Evolutionary conservation across 176 grass and related monocot genomes (phyloP), one percentile per base, ranked within the genome.

Genomic region (Zizania latifolia): DNA sequence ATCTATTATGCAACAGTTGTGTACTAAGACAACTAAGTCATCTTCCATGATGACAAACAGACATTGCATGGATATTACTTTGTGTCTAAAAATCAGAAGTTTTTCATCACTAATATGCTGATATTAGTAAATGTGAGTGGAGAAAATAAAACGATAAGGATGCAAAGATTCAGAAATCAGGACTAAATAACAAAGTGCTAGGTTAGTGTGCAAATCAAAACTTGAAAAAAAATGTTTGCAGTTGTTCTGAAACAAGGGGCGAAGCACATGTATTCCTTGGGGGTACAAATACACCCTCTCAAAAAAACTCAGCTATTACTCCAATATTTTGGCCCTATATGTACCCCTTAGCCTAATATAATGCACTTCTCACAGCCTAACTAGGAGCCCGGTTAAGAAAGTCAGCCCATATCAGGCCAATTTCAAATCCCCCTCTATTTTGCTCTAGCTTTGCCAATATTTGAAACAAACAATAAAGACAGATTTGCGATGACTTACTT

Each of bases 401-500:
- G n/a, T n/a, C n/a, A n/a, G n/a, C n/a, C n/a, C n/a, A n/a, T n/a
- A n/a, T n/a, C n/a, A n/a, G n/a, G n/a, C n/a, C n/a, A n/a, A n/a
- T n/a, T n/a, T n/a, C n/a, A n/a, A n/a, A n/a, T n/a, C n/a, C n/a
- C n/a, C n/a, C n/a, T n/a, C n/a, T n/a, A n/a, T n/a, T n/a, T n/a
- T n/a, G n/a, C n/a, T n/a, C n/a, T n/a, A n/a, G n/a, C n/a, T n/a
- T n/a, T n/a, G n/a, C n/a, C n/a, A n/a, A n/a, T n/a, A n/a, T n/a
- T n/a, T n/a, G n/a, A n/a, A n/a, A 28, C 17, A 33, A 54, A 62
- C 34, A 60, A 58, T 0, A 9, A 40, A 24, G 55, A 70, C 5
- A 71, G 16, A 24, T 58, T 78, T n/a, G 9, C 15, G 1, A 35
- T 29, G 31, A 93, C 88, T 90, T 93, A 97, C 94, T 89, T 92